Conservation (phyloP, 148 eudicot species). For the Fagopyrum homotropicum region DNA sequence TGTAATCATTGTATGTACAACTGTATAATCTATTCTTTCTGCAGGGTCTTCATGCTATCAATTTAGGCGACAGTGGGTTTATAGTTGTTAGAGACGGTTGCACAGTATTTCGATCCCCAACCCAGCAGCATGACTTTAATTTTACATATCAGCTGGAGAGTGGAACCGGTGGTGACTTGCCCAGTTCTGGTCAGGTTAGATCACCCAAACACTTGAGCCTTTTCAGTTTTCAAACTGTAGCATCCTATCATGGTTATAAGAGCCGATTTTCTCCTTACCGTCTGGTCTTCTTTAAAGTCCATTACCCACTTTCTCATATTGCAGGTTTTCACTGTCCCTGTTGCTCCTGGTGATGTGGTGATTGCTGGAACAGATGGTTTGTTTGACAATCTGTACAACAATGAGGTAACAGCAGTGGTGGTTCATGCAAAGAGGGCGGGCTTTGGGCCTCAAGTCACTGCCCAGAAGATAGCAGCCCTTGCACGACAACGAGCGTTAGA, state of each 20-base stretch:
- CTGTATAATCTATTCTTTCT: slow-evolving; percentile 6
- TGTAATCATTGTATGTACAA: not conserved
- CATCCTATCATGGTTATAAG: not conserved
- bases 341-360: slow-evolving; percentile 64
- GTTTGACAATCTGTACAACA: slow-evolving; percentile 65
- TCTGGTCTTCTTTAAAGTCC: not conserved
- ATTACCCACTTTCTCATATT: slow-evolving; percentile 12
- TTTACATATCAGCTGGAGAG: slow-evolving; percentile 76
- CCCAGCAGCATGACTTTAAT: slow-evolving; percentile 88
- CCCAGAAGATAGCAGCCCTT: slow-evolving; percentile 65
- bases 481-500: slow-evolving; percentile 65
- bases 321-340: slow-evolving; percentile 56
- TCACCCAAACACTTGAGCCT: not conserved
- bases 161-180: slow-evolving; percentile 70
- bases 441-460: slow-evolving; percentile 53
- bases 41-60: slow-evolving; percentile 78
- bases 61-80: slow-evolving; percentile 88
- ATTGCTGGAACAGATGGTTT: slow-evolving; percentile 74
- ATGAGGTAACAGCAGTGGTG: slow-evolving; percentile 53
- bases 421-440: slow-evolving; percentile 55
- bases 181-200: slow-evolving; percentile 78
- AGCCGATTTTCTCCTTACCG: not conserved
- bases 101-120: slow-evolving; percentile 72
- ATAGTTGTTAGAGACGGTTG: slow-evolving; percentile 75
- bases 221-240: not conserved